Evolutionary conservation across 805 yeast species (phyloP).

Genomic region (Wickerhamomyces pijperi): DNA sequence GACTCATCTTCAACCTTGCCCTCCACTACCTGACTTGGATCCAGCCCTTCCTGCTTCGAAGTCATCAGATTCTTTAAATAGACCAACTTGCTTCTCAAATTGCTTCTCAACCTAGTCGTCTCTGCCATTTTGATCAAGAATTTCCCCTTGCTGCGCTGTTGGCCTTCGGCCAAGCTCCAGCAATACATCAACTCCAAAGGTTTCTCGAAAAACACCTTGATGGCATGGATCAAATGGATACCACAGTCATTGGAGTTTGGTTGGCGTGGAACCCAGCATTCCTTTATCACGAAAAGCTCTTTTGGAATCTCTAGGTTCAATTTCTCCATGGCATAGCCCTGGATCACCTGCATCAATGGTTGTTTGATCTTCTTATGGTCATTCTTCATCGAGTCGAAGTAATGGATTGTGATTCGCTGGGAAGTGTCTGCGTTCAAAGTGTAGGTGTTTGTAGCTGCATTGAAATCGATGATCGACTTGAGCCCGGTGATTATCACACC

Average conservation of each 20-base stretch:
- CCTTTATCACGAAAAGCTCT: constrained; percentile 33
- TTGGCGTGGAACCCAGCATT: constrained; percentile 67
- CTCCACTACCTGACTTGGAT: not conserved
- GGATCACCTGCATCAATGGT: constrained; percentile 49
- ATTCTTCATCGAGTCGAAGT: constrained; percentile 65
- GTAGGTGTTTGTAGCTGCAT: not conserved
- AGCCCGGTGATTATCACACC: constrained; percentile 48
- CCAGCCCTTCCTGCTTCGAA: constrained; percentile 1
- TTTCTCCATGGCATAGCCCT: constrained; percentile 60
- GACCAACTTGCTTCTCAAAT: constrained; percentile 11
- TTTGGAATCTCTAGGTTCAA: constrained; percentile 35
- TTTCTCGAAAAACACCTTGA: constrained; percentile 42
- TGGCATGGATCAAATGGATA: constrained; percentile 73
- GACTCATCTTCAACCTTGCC: constrained; percentile 1
- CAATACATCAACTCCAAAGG: constrained; percentile 35
- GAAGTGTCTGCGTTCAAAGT: not conserved
- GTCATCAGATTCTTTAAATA: constrained; percentile 12
- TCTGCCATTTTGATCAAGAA: constrained; percentile 8
- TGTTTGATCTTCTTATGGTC: constrained; percentile 38
- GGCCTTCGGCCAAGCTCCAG: constrained; percentile 29
- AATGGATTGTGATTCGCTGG: no score
- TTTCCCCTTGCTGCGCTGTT: constrained; percentile 5
- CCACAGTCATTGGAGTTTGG: constrained; percentile 92
- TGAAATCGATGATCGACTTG: no score
- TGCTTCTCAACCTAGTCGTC: constrained; percentile 16